Conservation (phyloP, 768 basidiomycete genomes). For the Pulveroboletus sp. region DNA sequence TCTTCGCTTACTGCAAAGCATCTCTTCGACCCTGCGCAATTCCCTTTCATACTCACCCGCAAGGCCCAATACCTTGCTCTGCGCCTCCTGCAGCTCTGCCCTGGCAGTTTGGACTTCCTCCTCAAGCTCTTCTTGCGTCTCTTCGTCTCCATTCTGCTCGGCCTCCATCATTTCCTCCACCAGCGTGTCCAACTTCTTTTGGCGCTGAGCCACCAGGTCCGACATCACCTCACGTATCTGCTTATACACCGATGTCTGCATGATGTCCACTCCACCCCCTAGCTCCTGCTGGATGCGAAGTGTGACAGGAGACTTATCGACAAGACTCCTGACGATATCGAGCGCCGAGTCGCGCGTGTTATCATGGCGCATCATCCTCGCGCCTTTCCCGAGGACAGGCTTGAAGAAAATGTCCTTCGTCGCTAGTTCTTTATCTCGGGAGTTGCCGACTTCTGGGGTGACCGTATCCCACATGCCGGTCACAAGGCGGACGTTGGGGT, state of each 20-base stretch:
- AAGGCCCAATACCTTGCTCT: slow-evolving; percentile 22
- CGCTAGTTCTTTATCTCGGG: slow-evolving; percentile 43
- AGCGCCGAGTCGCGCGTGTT: slow-evolving; percentile 44
- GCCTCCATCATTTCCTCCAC: slow-evolving; percentile 46
- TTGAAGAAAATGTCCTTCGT: slow-evolving; percentile 48
- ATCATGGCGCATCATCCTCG: slow-evolving; percentile 41
- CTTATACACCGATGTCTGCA: slow-evolving; percentile 51
- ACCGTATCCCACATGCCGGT: slow-evolving; percentile 53
- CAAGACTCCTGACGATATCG: slow-evolving; percentile 39
- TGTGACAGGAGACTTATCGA: slow-evolving; percentile 35
- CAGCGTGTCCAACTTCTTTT: slow-evolving; percentile 43
- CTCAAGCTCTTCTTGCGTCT: slow-evolving; percentile 42
- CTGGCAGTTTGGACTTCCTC: slow-evolving; percentile 31
- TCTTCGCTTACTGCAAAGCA: slow-evolving; percentile 17
- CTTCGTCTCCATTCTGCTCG: slow-evolving; percentile 41
- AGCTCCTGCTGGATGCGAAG: slow-evolving; percentile 58
- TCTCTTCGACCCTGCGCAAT: slow-evolving; percentile 24
- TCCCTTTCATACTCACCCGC: slow-evolving; percentile 27
- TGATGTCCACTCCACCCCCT: slow-evolving; percentile 42
- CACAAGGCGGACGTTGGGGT: slow-evolving; percentile 46
- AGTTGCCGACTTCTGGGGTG: slow-evolving; percentile 29
- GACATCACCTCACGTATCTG: slow-evolving; percentile 50
- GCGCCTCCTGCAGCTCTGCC: slow-evolving; percentile 19
- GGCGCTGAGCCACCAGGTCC: slow-evolving; percentile 41
- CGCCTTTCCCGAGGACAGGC: slow-evolving; percentile 44